Conservation (phyloP, 2,329 filamentous ascomycete genomes). For the Eutypella sp. region DNA sequence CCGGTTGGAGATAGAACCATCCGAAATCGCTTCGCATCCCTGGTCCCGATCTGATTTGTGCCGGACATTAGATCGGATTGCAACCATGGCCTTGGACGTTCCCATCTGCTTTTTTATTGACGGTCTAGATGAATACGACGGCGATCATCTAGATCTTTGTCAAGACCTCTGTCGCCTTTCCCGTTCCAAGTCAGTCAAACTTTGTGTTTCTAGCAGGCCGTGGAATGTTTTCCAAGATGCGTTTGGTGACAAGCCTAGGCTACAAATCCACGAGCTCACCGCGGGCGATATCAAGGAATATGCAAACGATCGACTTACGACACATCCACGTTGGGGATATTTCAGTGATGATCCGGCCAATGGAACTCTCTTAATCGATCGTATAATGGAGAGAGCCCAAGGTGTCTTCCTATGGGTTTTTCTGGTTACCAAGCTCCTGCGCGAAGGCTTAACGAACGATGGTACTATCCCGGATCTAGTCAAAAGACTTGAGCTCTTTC, state of each 20-base stretch:
- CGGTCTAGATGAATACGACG: conserved; percentile 26
- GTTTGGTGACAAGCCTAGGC: conserved; percentile 13
- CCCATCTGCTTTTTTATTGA: conserved; percentile 31
- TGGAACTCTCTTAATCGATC: conserved; percentile 6
- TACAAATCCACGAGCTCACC: conserved; percentile 20
- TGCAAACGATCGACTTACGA: conserved; percentile 8
- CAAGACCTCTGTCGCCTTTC: conserved; percentile 7
- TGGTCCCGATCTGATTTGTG: no score
- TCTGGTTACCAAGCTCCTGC: conserved; percentile 19
- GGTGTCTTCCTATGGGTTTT: conserved; percentile 29
- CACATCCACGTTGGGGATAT: conserved; percentile 12
- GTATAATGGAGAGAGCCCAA: conserved; percentile 15
- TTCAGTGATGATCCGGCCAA: not conserved
- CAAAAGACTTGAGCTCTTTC: conserved; percentile 7
- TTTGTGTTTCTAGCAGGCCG: conserved; percentile 25
- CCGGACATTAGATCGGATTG: no score
- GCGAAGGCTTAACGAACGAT: conserved; percentile 15
- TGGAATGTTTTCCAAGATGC: conserved; percentile 24
- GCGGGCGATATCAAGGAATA: conserved; percentile 19
- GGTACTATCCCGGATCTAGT: conserved; percentile 11
- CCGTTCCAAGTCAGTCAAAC: conserved; percentile 9
- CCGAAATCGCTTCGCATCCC: no score
- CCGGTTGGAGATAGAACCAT: no score
- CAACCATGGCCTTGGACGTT: no score
- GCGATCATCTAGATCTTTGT: conserved; percentile 18